Conservation (phyloP, 441 rosid species). For the Adansonia madagascariensis region DNA sequence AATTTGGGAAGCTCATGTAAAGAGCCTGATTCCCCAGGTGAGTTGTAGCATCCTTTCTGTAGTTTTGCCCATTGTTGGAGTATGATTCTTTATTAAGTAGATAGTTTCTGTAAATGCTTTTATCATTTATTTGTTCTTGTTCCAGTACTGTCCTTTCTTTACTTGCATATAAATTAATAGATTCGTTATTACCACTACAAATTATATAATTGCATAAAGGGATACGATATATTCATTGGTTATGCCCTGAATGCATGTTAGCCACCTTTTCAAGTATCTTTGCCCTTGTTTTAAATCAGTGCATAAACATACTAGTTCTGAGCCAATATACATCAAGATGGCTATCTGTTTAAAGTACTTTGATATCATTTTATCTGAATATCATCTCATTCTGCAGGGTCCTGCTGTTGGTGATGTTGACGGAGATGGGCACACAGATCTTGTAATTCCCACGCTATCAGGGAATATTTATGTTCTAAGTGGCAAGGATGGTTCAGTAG, state of each 20-base stretch:
- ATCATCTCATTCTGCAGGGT: conserved; percentile 59
- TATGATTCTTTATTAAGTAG: conserved; percentile 15
- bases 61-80: not conserved
- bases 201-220: conserved; percentile 10
- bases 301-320: not conserved
- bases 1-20: conserved; percentile 90
- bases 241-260: not conserved
- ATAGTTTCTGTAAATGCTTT: not conserved
- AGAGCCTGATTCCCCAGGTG: conserved; percentile 97
- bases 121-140: not conserved
- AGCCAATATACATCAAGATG: not conserved
- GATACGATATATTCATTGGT: conserved; percentile 14
- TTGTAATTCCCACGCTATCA: conserved; percentile 91
- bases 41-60: conserved; percentile 26
- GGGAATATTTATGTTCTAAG: conserved; percentile 94
- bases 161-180: not conserved
- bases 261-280: not conserved
- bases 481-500: conserved; percentile 92
- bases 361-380: conserved; percentile 28
- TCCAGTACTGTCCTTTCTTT: not conserved
- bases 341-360: not conserved
- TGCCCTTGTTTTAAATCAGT: not conserved
- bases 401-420: conserved; percentile 93
- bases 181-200: not conserved
- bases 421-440: conserved; percentile 96